These are phyloP conservation scores for Leccinum variicolor DNA, from an alignment of 768 basidiomycete genomes.

Conservation along the genomic window DNA sequence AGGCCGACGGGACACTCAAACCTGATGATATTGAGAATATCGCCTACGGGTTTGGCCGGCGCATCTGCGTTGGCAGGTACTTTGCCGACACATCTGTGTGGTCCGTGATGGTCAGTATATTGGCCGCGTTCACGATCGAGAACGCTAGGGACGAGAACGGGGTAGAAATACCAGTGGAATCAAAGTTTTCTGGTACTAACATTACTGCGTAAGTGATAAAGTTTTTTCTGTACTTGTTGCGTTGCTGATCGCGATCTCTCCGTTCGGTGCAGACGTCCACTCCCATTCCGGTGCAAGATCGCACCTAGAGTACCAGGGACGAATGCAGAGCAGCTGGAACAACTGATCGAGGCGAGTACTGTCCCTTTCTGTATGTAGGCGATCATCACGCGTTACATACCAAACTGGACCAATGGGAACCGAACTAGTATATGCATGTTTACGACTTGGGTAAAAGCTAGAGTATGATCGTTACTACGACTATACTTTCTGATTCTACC, in stretches of 20 bases:
- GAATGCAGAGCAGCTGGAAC: conserved; percentile 8
- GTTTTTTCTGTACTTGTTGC: neutral
- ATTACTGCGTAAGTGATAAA: conserved; percentile 11
- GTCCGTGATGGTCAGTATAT: conserved; percentile 17
- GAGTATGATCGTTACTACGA: neutral
- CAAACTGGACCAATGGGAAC: neutral
- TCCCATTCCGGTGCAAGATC: conserved; percentile 17
- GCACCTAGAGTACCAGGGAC: conserved; percentile 7
- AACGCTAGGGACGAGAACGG: conserved; percentile 19
- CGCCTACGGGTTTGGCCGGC: conserved; percentile 28
- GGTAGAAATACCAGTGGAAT: conserved; percentile 17
- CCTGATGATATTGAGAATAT: conserved; percentile 8
- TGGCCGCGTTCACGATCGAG: conserved; percentile 17
- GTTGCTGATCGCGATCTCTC: neutral
- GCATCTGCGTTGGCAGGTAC: conserved; percentile 29
- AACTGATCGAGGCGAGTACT: conserved; percentile 12
- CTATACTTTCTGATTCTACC: neutral
- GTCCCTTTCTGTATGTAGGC: neutral
- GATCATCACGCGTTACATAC: neutral
- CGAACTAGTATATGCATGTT: neutral
- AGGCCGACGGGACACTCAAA: conserved; percentile 20
- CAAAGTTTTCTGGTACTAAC: neutral
- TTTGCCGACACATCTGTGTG: conserved; percentile 25
- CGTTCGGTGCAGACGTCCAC: conserved; percentile 5
- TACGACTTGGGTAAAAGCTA: neutral